A percentile compares a stretch with the other conserved stretches of the same genome.
phyloP scores from a whole-genome alignment of 129 eudicot species.

The Cynara cardunculus region DNA sequence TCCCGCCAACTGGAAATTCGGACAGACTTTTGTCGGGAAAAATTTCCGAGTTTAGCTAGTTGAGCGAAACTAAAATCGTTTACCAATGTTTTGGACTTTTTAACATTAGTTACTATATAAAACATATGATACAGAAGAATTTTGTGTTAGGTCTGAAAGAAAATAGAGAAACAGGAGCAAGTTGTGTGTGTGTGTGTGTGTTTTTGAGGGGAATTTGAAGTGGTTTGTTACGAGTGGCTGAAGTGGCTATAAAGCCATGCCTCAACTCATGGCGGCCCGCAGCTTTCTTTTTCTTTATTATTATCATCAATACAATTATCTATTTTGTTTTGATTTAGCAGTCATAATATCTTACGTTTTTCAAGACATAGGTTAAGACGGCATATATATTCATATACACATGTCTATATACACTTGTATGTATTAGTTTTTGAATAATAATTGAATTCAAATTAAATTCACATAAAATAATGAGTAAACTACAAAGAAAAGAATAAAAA shows the following conservation, averaged over 20 bases:
- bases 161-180: constrained; percentile 6
- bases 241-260: constrained; percentile 38
- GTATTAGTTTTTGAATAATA: too few relatives aligned
- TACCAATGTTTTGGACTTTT: not conserved
- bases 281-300: constrained; percentile 13
- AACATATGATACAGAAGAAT: not conserved
- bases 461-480: too few relatives aligned
- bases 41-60: constrained; percentile 46
- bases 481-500: too few relatives aligned
- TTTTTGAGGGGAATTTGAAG: constrained; percentile 14
- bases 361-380: too few relatives aligned
- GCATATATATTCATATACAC: too few relatives aligned
- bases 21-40: constrained; percentile 71
- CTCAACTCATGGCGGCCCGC: constrained; percentile 37
- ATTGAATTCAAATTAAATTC: too few relatives aligned
- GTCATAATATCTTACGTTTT: too few relatives aligned
- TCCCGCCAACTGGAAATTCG: constrained; percentile 70
- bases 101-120: not conserved
- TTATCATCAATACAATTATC: not conserved
- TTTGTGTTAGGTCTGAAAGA: constrained; percentile 17
- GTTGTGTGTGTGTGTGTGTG: constrained; percentile 6
- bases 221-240: constrained; percentile 31
- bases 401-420: too few relatives aligned
- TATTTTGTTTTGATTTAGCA: not conserved
- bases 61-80: not conserved